Conservation (phyloP, 2,329 filamentous ascomycete species). For the Scopulariopsis brevicaulis region DNA sequence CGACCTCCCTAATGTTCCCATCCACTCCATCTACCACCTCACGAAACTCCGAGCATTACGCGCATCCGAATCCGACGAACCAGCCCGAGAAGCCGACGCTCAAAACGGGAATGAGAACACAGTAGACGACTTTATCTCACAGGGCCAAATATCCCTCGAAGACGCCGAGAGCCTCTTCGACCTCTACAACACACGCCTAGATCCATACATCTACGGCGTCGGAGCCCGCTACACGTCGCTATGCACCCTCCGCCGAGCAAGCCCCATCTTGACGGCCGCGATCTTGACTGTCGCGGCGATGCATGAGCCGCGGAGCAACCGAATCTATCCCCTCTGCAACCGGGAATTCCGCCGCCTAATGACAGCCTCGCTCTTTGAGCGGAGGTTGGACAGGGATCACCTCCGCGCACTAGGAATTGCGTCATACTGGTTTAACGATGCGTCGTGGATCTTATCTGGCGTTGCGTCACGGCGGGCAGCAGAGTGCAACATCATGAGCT, state of each 20-base stretch:
- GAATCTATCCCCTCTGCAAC: constrained; percentile 39
- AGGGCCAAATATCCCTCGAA: neutral
- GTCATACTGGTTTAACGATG: constrained; percentile 51
- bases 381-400: constrained; percentile 30
- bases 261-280: constrained; percentile 40
- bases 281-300: constrained; percentile 46
- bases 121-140: neutral
- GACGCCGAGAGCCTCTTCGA: neutral
- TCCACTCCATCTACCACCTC: neutral
- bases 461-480: constrained; percentile 36
- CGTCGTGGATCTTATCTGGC: constrained; percentile 51
- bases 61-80: neutral
- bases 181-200: neutral
- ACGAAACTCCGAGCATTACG: neutral
- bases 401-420: constrained; percentile 48
- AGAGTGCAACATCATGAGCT: constrained; percentile 31
- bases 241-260: constrained; percentile 39
- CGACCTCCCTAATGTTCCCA: neutral
- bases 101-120: constrained; percentile 12
- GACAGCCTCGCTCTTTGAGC: constrained; percentile 27
- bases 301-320: constrained; percentile 40
- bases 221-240: constrained; percentile 36
- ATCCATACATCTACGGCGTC: constrained; percentile 24
- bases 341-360: constrained; percentile 43
- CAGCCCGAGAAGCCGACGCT: neutral